Base-by-base conservation (phyloP, 139 green algal species). In the Nannochloris sp. region DNA sequence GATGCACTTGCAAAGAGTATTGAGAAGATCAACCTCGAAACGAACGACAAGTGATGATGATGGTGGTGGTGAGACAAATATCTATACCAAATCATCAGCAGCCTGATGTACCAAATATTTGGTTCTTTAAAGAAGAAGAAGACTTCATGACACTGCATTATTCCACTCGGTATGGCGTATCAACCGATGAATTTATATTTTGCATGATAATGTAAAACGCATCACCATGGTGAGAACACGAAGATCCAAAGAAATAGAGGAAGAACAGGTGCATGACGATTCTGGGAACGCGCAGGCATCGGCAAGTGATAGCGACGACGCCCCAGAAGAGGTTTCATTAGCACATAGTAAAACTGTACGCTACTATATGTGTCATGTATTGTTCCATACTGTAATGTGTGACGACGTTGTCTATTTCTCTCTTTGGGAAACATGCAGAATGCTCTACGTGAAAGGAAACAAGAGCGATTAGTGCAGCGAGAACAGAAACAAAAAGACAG, bases 281-380 rank as follows among this genome's bases (percentile, higher is more conserved):
- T 40, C 34, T 11, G 8, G 34, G 34, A 40, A 40, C 14, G 34
- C 34, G 9, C 7, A 40, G 8, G 34, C 7, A 14, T 40, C 34
- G 8, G 57, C 2, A 29, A 64, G 57, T 14, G 60, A 54, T 14
- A 53, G 34, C 40, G 60, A 66, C 24, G 60, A 66, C 24, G 60
- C 60, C 15, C 60, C 60, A 49, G 60, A 66, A 66, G 60, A 66
- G 24, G n/a, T 66, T 16, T 16, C 18, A 55, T 54, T 66, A 48
- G 48, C 16, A 23, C 12, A 15, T 14, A 57, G 60, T 37, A 36
- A 40, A 66, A 40, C 51, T 37, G 60, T 66, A 53, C 36, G 36
- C 11, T 46, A 37, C 11, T n/a, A 57, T n/a, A 55, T 36, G 10
- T 9, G 55, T 2, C 10, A 15, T 63, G 0, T 53, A 50, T 55